phyloP scores from a whole-genome alignment of 2,329 filamentous ascomycete genomes.

The Cordyceps farinosa region DNA sequence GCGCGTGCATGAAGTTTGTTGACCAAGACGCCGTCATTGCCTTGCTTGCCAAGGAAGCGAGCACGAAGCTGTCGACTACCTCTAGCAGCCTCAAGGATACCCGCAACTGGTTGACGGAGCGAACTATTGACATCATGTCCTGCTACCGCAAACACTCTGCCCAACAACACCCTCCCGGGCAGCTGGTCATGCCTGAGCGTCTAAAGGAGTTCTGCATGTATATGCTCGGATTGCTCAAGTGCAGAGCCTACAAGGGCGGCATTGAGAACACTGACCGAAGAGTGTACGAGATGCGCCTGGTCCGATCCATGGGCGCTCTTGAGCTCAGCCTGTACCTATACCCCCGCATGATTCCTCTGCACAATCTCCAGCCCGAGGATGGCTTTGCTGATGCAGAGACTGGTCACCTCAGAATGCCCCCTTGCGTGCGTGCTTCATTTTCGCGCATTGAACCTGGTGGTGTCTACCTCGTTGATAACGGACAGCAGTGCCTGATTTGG shows the following conservation, averaged over 20 bases:
- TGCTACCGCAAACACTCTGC: conserved; percentile 92
- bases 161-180: conserved; percentile 78
- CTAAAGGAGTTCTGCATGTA: conserved; percentile 98
- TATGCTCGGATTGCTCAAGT: conserved; percentile 85
- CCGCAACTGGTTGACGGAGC: conserved; percentile 77
- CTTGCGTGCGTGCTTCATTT: conserved; percentile 77
- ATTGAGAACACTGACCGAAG: conserved; percentile 86
- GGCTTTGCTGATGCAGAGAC: conserved; percentile 87
- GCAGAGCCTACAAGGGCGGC: conserved; percentile 87
- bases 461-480: conserved; percentile 92
- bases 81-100: conserved; percentile 80
- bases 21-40: conserved; percentile 92
- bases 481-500: conserved; percentile 89
- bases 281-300: conserved; percentile 85
- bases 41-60: conserved; percentile 89
- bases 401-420: conserved; percentile 81
- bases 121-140: conserved; percentile 86
- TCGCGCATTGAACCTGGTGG: conserved; percentile 86
- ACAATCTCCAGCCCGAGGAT: conserved; percentile 82
- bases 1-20: conserved; percentile 85
- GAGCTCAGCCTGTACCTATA: conserved; percentile 93
- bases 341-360: conserved; percentile 85
- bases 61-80: conserved; percentile 70
- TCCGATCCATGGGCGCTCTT: conserved; percentile 79
- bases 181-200: conserved; percentile 91